A percentile compares a stretch with the other conserved stretches of the same genome.
Conservation (phyloP, 768 basidiomycete species). For the Kwoniella dejecticola region DNA sequence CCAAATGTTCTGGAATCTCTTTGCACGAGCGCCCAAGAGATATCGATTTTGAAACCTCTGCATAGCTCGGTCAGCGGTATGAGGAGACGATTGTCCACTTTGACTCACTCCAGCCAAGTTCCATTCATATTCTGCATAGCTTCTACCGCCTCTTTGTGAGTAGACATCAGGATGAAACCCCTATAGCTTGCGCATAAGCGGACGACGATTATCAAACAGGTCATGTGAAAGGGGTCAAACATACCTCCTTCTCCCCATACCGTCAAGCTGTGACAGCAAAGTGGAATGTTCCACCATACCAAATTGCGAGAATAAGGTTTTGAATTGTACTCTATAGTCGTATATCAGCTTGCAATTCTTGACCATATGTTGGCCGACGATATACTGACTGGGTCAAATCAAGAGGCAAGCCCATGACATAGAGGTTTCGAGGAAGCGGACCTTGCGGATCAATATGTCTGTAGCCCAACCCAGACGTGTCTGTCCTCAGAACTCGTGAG, state of each 20-base stretch:
- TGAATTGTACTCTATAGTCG: slow-evolving; percentile 32
- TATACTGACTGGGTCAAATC: slow-evolving; percentile 42
- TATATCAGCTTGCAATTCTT: background rate
- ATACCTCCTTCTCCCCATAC: slow-evolving; percentile 36
- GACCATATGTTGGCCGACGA: background rate
- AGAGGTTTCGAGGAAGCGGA: slow-evolving; percentile 41
- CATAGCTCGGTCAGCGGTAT: background rate
- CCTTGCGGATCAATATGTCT: slow-evolving; percentile 28
- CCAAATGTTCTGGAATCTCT: slow-evolving; percentile 31
- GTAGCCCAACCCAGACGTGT: slow-evolving; percentile 15
- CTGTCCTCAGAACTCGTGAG: slow-evolving; percentile 4
- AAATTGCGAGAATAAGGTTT: slow-evolving; percentile 27
- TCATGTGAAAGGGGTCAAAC: background rate
- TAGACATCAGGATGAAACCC: slow-evolving; percentile 46
- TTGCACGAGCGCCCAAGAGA: slow-evolving; percentile 49
- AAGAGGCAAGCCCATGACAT: slow-evolving; percentile 41
- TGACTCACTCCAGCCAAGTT: slow-evolving; percentile 35
- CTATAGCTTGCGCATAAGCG: slow-evolving; percentile 8
- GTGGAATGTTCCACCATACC: slow-evolving; percentile 46
- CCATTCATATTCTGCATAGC: slow-evolving; percentile 36
- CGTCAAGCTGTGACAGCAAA: slow-evolving; percentile 44
- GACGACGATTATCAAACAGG: background rate
- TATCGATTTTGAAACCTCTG: slow-evolving; percentile 42
- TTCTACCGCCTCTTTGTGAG: slow-evolving; percentile 36
- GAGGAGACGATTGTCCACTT: background rate